Conservation (phyloP, 306 rosid species). For the Quercus glauca region DNA sequence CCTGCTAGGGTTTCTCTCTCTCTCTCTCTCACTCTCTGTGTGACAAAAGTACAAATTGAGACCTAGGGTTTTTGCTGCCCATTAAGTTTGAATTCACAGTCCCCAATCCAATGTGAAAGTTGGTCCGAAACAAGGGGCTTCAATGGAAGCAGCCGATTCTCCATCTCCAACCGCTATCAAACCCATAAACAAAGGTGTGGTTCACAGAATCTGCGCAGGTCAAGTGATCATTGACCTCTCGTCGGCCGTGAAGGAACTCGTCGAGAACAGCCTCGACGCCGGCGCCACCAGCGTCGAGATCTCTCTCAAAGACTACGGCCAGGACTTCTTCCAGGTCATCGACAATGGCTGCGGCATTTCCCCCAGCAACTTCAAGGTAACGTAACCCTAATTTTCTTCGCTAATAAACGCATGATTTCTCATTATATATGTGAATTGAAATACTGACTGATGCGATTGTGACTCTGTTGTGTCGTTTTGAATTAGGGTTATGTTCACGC, state of each 20-base stretch:
- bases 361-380: constrained; percentile 66
- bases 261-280: constrained; percentile 95
- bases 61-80: not conserved
- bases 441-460: no score
- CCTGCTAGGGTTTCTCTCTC: constrained; percentile 12
- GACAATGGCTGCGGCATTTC: constrained; percentile 92
- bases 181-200: constrained; percentile 63
- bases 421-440: no score
- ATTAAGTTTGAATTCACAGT: not conserved
- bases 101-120: not conserved
- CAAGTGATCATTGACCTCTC: constrained; percentile 92
- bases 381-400: no score
- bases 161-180: constrained; percentile 42
- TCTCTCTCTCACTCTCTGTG: not conserved
- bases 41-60: not conserved
- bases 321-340: constrained; percentile 75
- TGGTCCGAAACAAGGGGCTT: constrained; percentile 16
- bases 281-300: constrained; percentile 84
- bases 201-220: constrained; percentile 85
- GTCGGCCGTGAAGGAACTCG: constrained; percentile 95
- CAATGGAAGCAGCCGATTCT: constrained; percentile 32
- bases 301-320: constrained; percentile 66
- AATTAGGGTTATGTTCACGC: no score
- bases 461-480: no score
- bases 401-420: no score